phyloP scores from a whole-genome alignment of 2,329 filamentous ascomycete species.

The Penicillium concentricum region DNA sequence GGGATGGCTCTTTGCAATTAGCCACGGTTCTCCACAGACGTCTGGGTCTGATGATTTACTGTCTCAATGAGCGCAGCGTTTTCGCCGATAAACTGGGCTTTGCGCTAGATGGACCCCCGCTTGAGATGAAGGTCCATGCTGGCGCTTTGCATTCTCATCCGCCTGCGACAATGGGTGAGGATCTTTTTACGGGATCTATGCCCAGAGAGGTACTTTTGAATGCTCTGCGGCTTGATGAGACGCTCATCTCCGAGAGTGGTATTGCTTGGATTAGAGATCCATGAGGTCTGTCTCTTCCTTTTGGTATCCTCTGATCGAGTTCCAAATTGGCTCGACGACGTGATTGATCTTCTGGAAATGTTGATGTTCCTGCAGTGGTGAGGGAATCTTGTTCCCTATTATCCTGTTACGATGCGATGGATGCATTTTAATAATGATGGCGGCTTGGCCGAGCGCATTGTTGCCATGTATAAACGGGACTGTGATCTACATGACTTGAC shows the following conservation, averaged over 20 bases:
- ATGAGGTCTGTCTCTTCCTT: conserved; percentile 5
- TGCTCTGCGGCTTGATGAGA: conserved; percentile 32
- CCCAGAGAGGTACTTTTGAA: conserved; percentile 28
- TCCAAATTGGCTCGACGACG: not conserved
- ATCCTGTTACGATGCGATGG: not conserved
- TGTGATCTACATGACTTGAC: not conserved
- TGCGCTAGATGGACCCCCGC: conserved; percentile 36
- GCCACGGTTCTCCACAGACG: conserved; percentile 51
- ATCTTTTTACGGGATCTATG: conserved; percentile 44
- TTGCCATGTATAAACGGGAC: not conserved
- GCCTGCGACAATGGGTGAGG: conserved; percentile 33
- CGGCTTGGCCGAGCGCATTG: not conserved
- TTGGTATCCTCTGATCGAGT: not conserved
- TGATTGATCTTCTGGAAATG: not conserved
- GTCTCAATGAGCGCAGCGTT: conserved; percentile 34
- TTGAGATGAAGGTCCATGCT: conserved; percentile 42
- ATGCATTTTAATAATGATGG: not conserved
- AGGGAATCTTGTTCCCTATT: not conserved
- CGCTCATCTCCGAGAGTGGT: conserved; percentile 22
- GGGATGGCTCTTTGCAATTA: conserved; percentile 58
- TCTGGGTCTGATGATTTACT: conserved; percentile 44
- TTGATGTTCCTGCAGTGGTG: not conserved
- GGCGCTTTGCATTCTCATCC: conserved; percentile 14
- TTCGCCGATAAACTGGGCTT: conserved; percentile 37
- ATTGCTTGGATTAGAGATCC: conserved; percentile 31